Evolutionary conservation across 2,329 filamentous ascomycete genomes (phyloP), one percentile per base, ranked within the genome.

Genomic region (Pyrenophora seminiperda): DNA sequence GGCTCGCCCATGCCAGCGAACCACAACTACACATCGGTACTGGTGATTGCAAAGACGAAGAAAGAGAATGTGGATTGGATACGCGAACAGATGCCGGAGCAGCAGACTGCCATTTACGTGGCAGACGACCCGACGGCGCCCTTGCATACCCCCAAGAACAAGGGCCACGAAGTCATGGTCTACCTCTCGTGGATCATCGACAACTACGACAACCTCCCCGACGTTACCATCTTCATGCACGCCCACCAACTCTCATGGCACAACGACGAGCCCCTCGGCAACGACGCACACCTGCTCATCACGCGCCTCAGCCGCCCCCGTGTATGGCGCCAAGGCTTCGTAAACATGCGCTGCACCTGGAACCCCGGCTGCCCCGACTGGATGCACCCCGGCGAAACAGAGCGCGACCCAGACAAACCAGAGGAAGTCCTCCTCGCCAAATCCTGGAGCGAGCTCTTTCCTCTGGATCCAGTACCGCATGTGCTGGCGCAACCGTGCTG

Each of bases 131-230:
- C 72, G 5, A 66, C 61, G 1, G 79, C 79, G 3, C 64, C 68
- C 11, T 72, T 79, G 17, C 79, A 80, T 50, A 77, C 81, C 1
- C 79, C 80, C 0, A 75, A 77, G 47, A 82, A 83, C 61, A 84
- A 84, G 66, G 84, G 84, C 27, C 81, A 84, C 60, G 84, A 87
- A 69, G 83, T 81, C 27, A 81, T 83, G 72, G 78, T 83, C 6
- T 86, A 87, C 63, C 75, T 85, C 30, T 81, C 77, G 31, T 86
- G 83, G 68, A 78, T 87, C 60, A 79, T 84, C 60, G 82, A 85
- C 64, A 78, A 81, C 66, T 87, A 87, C 71, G 77, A 86, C 54
- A 61, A 75, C 3, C 76, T 87, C 3, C 78, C 82, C 2, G 82
- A 84, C 45, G 76, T 85, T 53, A 75, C 76, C 24, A 79, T 87